Percentiles rank a stretch among this genome's conserved stretches.
These are phyloP conservation scores for Pseudocercospora crystallina DNA, from an alignment of 2,329 filamentous ascomycete genomes.

Conservation along the genomic window DNA sequence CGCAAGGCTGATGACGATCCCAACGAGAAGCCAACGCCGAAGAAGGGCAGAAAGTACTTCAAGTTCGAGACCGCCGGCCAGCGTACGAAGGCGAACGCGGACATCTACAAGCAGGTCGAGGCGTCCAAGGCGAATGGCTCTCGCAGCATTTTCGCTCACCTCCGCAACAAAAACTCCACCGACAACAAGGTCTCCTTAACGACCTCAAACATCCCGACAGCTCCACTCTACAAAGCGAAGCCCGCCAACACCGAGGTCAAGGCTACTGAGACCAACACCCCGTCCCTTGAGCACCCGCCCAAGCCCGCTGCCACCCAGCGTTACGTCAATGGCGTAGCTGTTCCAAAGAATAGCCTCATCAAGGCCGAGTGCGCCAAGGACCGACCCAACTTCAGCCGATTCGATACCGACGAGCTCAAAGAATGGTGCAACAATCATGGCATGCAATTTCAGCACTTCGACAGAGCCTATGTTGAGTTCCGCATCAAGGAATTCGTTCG, in stretches of 20 bases:
- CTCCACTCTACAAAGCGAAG: too few species aligned
- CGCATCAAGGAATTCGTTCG: constrained; percentile 2
- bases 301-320: not conserved
- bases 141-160: too few species aligned
- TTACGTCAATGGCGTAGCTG: not conserved
- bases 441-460: not conserved
- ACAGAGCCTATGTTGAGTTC: constrained; percentile 2
- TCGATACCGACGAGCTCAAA: not conserved
- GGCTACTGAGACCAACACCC: not conserved
- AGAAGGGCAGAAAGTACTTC: not conserved
- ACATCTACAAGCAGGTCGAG: not conserved
- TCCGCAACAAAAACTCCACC: too few species aligned
- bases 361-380: not conserved
- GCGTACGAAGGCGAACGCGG: not conserved
- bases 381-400: not conserved
- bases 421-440: constrained; percentile 5
- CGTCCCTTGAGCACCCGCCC: not conserved
- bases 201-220: not conserved
- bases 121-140: too few species aligned
- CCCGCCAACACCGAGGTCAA: not conserved
- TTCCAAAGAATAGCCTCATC: not conserved
- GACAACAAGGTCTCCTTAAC: not conserved
- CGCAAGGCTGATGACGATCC: not conserved
- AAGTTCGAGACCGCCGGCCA: not conserved
- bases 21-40: not conserved